Base-by-base conservation (phyloP, 2,329 filamentous ascomycete genomes). In the Trichoderma asperellum region DNA sequence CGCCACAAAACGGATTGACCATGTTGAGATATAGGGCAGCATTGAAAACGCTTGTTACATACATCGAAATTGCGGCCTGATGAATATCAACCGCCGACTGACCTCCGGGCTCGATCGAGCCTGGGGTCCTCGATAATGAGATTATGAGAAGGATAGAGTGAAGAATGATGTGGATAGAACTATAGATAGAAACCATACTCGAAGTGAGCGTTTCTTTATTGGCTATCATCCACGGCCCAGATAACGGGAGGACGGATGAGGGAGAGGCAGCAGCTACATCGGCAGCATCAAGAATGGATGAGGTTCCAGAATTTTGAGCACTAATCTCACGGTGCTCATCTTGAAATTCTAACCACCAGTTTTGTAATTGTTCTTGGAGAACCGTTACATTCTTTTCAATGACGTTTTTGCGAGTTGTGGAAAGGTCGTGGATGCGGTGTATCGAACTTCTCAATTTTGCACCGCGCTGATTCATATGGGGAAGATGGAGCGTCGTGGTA, bases 1-100 rank as follows among this genome's bases (percentile, higher is more conserved):
- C 66, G n/a, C 66, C 66, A n/a, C 66, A 68, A 35, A 68, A 68
- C 0, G 57, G 66, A 7, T 68, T 61, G 10, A 62, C 61, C 66
- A 68, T 62, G 21, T 35, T 55, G 0, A 68, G 49, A 34, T 68
- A 47, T 18, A 18, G n/a, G 5, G 57, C 53, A 24, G 58, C 57
- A n/a, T 62, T 40, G 24, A 68, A 68, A 27, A 68, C 35, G 27
- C 18, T 29, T 3, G 66, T 27, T 4, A 57, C 55, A 35, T 68
- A 59, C 12, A 35, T 27, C 16, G 57, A 60, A 7, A 68, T 62
- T n/a, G 66, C 49, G 16, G 66, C 47, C 3, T 35, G 49, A n/a
- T 68, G 57, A 12, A 2, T 18, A 53, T 37, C 47, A 8, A 49
- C 53, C 8, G 21, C 12, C 7, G 63, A 35, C 12, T 29, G 63